Base-by-base conservation (phyloP, 2,329 filamentous ascomycete species). In the Penicillium brasilianum region DNA sequence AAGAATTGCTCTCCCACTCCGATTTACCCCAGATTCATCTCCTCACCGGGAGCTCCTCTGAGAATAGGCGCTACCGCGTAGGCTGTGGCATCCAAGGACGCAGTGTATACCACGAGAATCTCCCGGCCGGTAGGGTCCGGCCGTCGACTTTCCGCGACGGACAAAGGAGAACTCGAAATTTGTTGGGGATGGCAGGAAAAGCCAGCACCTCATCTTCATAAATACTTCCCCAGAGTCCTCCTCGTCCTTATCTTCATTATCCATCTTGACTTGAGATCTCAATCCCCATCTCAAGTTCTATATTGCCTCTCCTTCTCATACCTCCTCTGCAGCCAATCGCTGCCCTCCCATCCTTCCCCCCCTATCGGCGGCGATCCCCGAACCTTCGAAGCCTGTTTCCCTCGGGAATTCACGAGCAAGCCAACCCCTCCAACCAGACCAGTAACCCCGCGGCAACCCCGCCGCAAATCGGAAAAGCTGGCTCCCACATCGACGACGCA, bases 401-500 rank as follows among this genome's bases (percentile, higher is more conserved):
- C 68, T 66, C 63, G 66, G 68, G 66, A 66, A 68, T 57, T 62
- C 55, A 61, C 57, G 59, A 55, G 59, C 59, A 46, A 36, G 43
- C 55, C 64, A 61, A 64, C 44, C 57, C 37, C 53, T 13, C 48
- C 51, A 54, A 57, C n/a, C 50, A 25, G 34, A 28, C 53, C 32
- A 55, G n/a, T 36, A 60, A 64, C 74, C 72, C 69, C 69, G 72
- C 67, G 70, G 73, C 69, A 69, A 67, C 70, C 61, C 64, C 72
- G 72, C 71, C 66, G 67, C 64, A 53, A 60, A 72, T 74, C 75
- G 74, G 75, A 77, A 69, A 80, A 72, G 63, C 78, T 82, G 80
- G 81, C 82, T 74, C 71, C 76, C 70, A 80, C 80, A 73, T 80
- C 75, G 71, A 78, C 78, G 67, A 79, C 73, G 70, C 78, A 82